These are phyloP conservation scores for Russula vinacea DNA, from an alignment of 768 basidiomycete species.

Conservation along the genomic window DNA sequence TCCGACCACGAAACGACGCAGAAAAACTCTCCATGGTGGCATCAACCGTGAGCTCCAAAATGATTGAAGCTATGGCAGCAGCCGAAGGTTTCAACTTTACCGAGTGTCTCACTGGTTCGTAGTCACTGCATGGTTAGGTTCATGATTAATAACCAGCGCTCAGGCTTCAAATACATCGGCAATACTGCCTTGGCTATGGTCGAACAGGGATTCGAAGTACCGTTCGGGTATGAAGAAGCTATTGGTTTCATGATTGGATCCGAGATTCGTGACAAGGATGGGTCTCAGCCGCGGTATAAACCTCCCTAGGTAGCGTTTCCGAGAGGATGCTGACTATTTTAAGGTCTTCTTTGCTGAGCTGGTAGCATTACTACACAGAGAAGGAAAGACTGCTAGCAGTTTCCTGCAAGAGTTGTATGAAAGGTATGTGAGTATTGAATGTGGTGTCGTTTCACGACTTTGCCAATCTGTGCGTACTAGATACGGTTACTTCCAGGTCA, in stretches of 20 bases:
- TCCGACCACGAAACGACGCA: constrained; percentile 43
- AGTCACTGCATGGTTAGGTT: constrained; percentile 3
- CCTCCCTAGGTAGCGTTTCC: not conserved
- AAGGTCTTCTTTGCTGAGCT: constrained; percentile 70
- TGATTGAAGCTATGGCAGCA: constrained; percentile 75
- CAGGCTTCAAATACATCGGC: constrained; percentile 89
- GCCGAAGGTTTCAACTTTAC: constrained; percentile 78
- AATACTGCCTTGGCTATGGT: constrained; percentile 71
- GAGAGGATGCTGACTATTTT: not conserved
- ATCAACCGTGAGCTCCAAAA: constrained; percentile 87
- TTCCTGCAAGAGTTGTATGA: constrained; percentile 64
- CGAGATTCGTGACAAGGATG: constrained; percentile 82
- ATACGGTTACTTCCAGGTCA: constrained; percentile 76
- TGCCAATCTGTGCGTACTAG: constrained; percentile 37
- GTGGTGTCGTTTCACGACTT: constrained; percentile 10
- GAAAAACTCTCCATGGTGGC: constrained; percentile 80
- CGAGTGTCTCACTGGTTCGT: constrained; percentile 80
- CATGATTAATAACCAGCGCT: not conserved
- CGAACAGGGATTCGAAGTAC: constrained; percentile 57
- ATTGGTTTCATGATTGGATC: constrained; percentile 88
- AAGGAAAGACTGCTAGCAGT: constrained; percentile 52
- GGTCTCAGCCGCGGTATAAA: constrained; percentile 72
- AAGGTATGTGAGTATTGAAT: constrained; percentile 41
- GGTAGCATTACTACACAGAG: constrained; percentile 47
- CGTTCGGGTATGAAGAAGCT: constrained; percentile 89